Percentiles rank a stretch among this genome's conserved stretches.
phyloP scores from a whole-genome alignment of 352 stramenopile genomes.

The Phytophthora pluvialis region DNA sequence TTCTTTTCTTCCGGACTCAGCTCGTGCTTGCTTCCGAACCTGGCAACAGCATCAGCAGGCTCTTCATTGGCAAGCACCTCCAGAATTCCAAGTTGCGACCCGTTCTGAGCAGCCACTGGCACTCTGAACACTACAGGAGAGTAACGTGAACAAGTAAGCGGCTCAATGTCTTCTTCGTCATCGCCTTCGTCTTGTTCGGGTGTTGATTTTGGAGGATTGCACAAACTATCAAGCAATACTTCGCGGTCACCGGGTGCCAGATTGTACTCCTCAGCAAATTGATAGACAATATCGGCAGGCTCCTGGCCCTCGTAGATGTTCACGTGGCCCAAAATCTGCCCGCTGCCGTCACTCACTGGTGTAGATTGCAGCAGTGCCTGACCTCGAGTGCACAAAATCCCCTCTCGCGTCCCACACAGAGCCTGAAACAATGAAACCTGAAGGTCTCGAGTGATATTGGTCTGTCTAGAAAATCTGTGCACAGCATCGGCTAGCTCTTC shows the following conservation, averaged over 20 bases:
- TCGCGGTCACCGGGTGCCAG: slow-evolving; percentile 45
- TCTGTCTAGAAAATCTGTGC: slow-evolving; percentile 56
- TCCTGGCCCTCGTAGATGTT: slow-evolving; percentile 77
- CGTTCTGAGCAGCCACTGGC: slow-evolving; percentile 66
- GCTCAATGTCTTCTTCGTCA: slow-evolving; percentile 19
- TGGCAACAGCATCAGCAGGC: slow-evolving; percentile 69
- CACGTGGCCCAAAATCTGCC: slow-evolving; percentile 49
- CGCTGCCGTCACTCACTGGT: slow-evolving; percentile 42
- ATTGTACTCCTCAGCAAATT: slow-evolving; percentile 63
- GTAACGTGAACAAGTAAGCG: slow-evolving; percentile 62
- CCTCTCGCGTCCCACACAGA: slow-evolving; percentile 55
- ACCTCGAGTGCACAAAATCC: slow-evolving; percentile 66
- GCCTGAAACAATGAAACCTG: slow-evolving; percentile 57
- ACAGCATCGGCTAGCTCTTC: slow-evolving; percentile 78
- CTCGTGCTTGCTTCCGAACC: slow-evolving; percentile 78
- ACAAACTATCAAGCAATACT: slow-evolving; percentile 63
- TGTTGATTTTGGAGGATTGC: slow-evolving; percentile 21
- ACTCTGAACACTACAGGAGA: slow-evolving; percentile 66
- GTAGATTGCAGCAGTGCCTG: slow-evolving; percentile 60
- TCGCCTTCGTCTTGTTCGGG: slow-evolving; percentile 1
- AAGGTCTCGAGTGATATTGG: slow-evolving; percentile 56
- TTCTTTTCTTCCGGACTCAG: slow-evolving; percentile 63
- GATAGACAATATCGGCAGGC: slow-evolving; percentile 71
- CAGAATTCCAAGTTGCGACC: slow-evolving; percentile 61
- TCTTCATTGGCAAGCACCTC: slow-evolving; percentile 74